These are phyloP conservation scores for Melaleuca quinquenervia DNA, from an alignment of 345 rosid genomes.

Conservation along the genomic window DNA sequence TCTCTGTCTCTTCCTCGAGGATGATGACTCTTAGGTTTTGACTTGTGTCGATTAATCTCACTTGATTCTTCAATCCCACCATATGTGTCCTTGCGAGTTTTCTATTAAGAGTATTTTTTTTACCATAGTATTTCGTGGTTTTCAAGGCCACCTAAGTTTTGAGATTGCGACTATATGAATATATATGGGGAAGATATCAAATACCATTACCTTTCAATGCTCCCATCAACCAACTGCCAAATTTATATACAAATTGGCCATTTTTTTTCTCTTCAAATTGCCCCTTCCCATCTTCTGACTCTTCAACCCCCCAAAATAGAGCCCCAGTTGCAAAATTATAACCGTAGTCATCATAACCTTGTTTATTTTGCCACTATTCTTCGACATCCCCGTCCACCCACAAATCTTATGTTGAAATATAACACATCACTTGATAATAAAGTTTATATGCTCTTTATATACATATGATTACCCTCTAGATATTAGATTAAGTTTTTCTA, in stretches of 20 bases:
- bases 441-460: too few relatives aligned
- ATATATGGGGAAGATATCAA: neutral
- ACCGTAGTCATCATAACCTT: neutral
- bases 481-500: too few relatives aligned
- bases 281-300: neutral
- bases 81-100: neutral
- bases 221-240: neutral
- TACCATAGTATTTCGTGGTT: neutral
- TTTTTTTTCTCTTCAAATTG: neutral
- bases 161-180: neutral
- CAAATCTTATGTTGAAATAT: neutral
- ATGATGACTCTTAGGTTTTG: neutral
- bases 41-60: neutral
- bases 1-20: neutral
- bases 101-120: neutral
- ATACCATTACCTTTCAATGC: neutral
- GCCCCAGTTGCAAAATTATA: neutral
- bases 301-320: neutral
- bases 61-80: neutral
- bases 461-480: too few relatives aligned
- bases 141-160: neutral
- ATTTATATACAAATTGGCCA: neutral
- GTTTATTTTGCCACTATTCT: neutral
- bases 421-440: neutral
- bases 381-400: too few relatives aligned